phyloP scores from a whole-genome alignment of 441 rosid genomes.

The Pelargonium citronellum region DNA sequence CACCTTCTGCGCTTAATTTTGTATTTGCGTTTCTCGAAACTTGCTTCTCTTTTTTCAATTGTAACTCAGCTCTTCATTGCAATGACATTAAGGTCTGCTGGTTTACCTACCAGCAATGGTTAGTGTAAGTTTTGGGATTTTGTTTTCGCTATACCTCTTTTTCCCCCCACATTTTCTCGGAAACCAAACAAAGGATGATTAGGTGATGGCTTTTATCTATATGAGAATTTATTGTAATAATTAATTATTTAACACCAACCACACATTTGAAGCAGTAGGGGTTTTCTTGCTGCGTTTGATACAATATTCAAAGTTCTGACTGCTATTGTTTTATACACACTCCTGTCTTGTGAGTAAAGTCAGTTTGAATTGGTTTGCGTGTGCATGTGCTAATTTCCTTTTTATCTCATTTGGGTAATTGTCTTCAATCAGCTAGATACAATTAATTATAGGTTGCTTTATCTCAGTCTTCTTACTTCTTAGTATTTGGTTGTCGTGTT shows the following conservation, averaged over 20 bases:
- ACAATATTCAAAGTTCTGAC: neutral
- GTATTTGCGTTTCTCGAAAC: neutral
- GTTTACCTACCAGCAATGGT: too few species aligned
- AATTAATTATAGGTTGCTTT: neutral
- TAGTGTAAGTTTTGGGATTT: neutral
- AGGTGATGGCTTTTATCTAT: neutral
- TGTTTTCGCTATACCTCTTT: neutral
- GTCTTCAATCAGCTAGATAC: too few species aligned
- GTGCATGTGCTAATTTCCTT: neutral
- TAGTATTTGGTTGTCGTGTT: neutral
- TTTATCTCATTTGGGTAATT: too few species aligned
- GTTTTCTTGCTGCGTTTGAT: neutral
- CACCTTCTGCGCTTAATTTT: neutral
- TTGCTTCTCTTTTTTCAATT: neutral
- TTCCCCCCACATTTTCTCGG: neutral
- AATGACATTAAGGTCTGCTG: too few species aligned
- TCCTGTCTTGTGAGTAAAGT: neutral
- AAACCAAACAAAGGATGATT: slow-evolving; percentile 4
- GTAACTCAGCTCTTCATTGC: neutral
- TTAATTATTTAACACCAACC: neutral
- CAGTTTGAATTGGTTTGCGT: neutral
- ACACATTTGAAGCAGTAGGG: neutral
- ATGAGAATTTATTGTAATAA: neutral
- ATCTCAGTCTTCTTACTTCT: neutral
- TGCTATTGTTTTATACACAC: too few species aligned